Base-by-base conservation (phyloP, 371 early-diverging fungal genomes). In the Apophysomyces sp. region DNA sequence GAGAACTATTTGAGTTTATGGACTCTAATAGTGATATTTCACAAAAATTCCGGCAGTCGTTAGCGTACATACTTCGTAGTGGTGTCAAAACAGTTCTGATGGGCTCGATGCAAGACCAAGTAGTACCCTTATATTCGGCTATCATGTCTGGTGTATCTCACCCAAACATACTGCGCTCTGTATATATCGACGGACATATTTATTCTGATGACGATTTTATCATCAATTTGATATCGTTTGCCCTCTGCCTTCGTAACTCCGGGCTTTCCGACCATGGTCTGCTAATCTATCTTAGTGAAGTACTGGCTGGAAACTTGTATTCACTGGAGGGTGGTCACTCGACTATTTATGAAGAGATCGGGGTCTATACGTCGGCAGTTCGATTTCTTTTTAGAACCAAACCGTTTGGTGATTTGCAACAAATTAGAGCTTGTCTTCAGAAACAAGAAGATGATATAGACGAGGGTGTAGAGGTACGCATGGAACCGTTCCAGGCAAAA, bases 91-190 rank as follows among this genome's bases (percentile, higher is more conserved):
- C 93, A 6, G 83, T 89, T 0, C 73, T 91, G 73, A 76, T 90
- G 66, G 86, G 93, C 32, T 84, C 90, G 2, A 77, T 95, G 93
- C 94, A 93, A 58, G 98, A 98, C 68, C 97, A 98, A 72, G 97
- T 95, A 0, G 97, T 97, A 0, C 98, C 98, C 53, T 75, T 96
- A n/a, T 94, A 97, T 74, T 98, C 98, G n/a, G 92, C 94, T 0
- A 84, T 92, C 28, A 82, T 96, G 81, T 87, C 90, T n/a, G 91
- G 92, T 9, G 82, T 92, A 28, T 76, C 86, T 28, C 98, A 98
- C 67, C 95, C 94, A 4, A 89, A 89, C 53, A 86, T 98, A n/a
- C 86, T 91, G 40, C 89, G 98, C 5, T 93, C 94, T 1, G 81
- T 97, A 4, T 95, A 94, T 57, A 91, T 97, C 63, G 94, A 95